A percentile compares a stretch with the other conserved stretches of the same genome.
These are phyloP conservation scores for Aureobasidium zeae DNA, from an alignment of 2,329 filamentous ascomycete genomes.

Conservation along the genomic window DNA sequence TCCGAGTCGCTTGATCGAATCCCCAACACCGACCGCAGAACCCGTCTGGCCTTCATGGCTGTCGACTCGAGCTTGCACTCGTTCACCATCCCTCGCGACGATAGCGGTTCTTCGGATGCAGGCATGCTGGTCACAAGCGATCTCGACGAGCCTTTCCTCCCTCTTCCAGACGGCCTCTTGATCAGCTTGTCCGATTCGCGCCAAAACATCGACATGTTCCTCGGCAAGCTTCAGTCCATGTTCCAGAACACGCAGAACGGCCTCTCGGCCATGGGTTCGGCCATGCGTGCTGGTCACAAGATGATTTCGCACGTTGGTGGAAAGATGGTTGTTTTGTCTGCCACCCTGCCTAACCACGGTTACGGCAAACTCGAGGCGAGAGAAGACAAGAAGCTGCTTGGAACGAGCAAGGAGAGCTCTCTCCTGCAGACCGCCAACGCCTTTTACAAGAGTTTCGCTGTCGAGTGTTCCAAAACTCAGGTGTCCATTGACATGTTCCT, in stretches of 20 bases:
- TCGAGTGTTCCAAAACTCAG: conserved; percentile 97
- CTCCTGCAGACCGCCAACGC: conserved; percentile 86
- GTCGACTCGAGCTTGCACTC: conserved; percentile 94
- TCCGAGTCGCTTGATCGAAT: conserved; percentile 91
- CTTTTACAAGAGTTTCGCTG: conserved; percentile 98
- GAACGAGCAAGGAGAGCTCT: conserved; percentile 81
- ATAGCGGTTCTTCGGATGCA: conserved; percentile 72
- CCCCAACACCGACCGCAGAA: conserved; percentile 93
- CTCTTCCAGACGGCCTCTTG: conserved; percentile 82
- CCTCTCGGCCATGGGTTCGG: conserved; percentile 89
- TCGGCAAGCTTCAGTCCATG: conserved; percentile 88
- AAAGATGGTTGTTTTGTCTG: conserved; percentile 86
- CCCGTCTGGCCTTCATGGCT: conserved; percentile 86
- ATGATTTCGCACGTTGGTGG: conserved; percentile 89
- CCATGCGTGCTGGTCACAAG: conserved; percentile 86
- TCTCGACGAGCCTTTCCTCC: conserved; percentile 90
- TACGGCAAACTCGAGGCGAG: conserved; percentile 84
- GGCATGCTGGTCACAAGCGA: conserved; percentile 92
- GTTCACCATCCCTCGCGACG: conserved; percentile 86
- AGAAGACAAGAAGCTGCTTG: conserved; percentile 91
- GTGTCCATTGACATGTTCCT: conserved; percentile 98
- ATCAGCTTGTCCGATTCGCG: conserved; percentile 84
- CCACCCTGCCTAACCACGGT: conserved; percentile 82
- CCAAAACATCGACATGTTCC: conserved; percentile 82
- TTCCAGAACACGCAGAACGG: conserved; percentile 89